Evolutionary conservation across 164 flowering plant species (phyloP), one percentile per base, ranked within the genome.

Genomic region (Magnolia changhungtana): DNA sequence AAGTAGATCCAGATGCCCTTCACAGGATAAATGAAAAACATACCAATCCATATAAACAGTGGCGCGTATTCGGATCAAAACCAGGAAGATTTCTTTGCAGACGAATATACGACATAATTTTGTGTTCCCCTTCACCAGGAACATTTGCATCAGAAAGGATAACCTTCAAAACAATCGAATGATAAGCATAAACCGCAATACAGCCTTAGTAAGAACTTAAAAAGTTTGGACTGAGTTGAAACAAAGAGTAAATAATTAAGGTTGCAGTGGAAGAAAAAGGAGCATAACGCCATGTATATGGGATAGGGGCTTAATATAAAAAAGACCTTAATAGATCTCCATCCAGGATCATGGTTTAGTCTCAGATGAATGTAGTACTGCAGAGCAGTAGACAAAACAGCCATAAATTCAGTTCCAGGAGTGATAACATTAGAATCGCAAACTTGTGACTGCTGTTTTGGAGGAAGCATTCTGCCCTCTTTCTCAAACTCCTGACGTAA

Each of bases 121-220:
- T 96, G 84, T 96, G 99, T 77, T 96, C 98, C 74, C 99, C 99
- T 90, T 96, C 98, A 81, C 99, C 99, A 76, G 99, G 99, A 85
- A 90, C 94, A 89, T 96, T 96, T 58, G 98, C 97, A 89, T 96
- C 99, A 75, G 99, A 96, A 69, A 96, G 96, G 59, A 96, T 89
- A 80, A 94, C 98, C 98, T 95, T 81, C 86, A 85, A 78, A 79
- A 72, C 55, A 72, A 24, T 4, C 10, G 45, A 29, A 67, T 4
- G 5, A 50, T 61, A 67, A 77, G 71, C 13, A 74, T 74, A 74
- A 21, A 20, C 24, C 69, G 71, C 13, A 55, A 79, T 19, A 19
- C 61, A 18, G 7, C 50, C 45, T 68, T 29, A 37, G 18, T 37
- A 3, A 31, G n/a, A 37, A 68, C 71, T 7, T 31, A 11, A 68